Percentiles rank a stretch among this genome's conserved stretches.
phyloP scores from a whole-genome alignment of 2,329 filamentous ascomycete species.

The Westerdykella ornata region DNA sequence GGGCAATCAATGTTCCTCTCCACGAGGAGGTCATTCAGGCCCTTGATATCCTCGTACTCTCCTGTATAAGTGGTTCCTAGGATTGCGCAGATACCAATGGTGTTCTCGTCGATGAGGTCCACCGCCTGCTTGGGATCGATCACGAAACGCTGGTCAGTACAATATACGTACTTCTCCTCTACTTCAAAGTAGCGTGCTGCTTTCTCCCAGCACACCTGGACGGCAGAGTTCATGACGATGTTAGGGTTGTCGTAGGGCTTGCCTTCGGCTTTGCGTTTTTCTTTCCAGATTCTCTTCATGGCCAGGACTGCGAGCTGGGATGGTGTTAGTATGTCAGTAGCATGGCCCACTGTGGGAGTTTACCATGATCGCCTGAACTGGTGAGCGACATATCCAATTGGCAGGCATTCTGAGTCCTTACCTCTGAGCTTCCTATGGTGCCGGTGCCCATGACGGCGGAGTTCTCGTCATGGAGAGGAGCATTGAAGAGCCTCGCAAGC shows the following conservation, averaged over 20 bases:
- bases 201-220: slow-evolving; percentile 98
- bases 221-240: slow-evolving; percentile 90
- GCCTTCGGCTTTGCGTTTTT: slow-evolving; percentile 73
- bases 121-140: slow-evolving; percentile 59
- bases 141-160: slow-evolving; percentile 54
- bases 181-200: slow-evolving; percentile 75
- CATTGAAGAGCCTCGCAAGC: slow-evolving; percentile 77
- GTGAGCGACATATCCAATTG: slow-evolving; percentile 38
- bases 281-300: slow-evolving; percentile 95
- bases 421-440: slow-evolving; percentile 82
- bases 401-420: slow-evolving; percentile 43
- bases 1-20: slow-evolving; percentile 69
- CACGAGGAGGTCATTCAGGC: slow-evolving; percentile 78
- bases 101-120: slow-evolving; percentile 59
- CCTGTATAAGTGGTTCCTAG: slow-evolving; percentile 92
- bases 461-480: slow-evolving; percentile 52
- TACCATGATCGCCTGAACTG: slow-evolving; percentile 3
- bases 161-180: slow-evolving; percentile 74
- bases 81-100: slow-evolving; percentile 87
- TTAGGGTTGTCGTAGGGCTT: slow-evolving; percentile 78
- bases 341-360: not conserved
- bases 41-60: slow-evolving; percentile 86
- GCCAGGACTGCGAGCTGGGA: slow-evolving; percentile 63
- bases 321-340: not conserved
- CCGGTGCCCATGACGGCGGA: slow-evolving; percentile 74